Evolutionary conservation across 148 eudicot species (phyloP).

Genomic region (Fallopia convolvulus): DNA sequence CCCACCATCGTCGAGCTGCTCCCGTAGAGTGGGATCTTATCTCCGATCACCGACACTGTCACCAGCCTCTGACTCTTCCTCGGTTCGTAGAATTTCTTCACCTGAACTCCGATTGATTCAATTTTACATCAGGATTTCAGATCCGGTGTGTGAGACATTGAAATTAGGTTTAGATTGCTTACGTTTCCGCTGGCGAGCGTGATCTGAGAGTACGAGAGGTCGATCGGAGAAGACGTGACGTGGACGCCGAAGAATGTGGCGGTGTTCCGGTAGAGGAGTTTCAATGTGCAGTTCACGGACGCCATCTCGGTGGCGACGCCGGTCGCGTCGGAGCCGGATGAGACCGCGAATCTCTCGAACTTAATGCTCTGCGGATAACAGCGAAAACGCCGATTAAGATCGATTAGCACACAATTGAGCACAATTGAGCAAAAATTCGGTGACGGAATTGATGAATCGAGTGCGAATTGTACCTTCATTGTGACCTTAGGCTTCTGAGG

Average conservation of each 20-base stretch:
- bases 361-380: slow-evolving; percentile 42
- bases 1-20: slow-evolving; percentile 57
- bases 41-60: slow-evolving; percentile 33
- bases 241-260: slow-evolving; percentile 79
- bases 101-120: slow-evolving; percentile 28
- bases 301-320: slow-evolving; percentile 87
- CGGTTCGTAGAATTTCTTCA: slow-evolving; percentile 61
- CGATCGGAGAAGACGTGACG: slow-evolving; percentile 62
- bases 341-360: slow-evolving; percentile 53
- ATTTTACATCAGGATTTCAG: background rate
- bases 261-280: slow-evolving; percentile 54
- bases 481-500: slow-evolving; percentile 66
- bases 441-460: background rate
- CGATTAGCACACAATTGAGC: background rate
- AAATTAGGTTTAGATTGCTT: slow-evolving; percentile 17
- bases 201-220: slow-evolving; percentile 52
- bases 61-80: slow-evolving; percentile 50
- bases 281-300: slow-evolving; percentile 57
- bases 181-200: slow-evolving; percentile 56
- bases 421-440: background rate
- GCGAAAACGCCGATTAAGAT: background rate
- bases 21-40: slow-evolving; percentile 70
- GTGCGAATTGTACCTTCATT: slow-evolving; percentile 35
- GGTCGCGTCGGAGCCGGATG: slow-evolving; percentile 64
- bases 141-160: background rate